Evolutionary conservation across 2,329 filamentous ascomycete species (phyloP).

Genomic region (Pezicula neosporulosa): DNA sequence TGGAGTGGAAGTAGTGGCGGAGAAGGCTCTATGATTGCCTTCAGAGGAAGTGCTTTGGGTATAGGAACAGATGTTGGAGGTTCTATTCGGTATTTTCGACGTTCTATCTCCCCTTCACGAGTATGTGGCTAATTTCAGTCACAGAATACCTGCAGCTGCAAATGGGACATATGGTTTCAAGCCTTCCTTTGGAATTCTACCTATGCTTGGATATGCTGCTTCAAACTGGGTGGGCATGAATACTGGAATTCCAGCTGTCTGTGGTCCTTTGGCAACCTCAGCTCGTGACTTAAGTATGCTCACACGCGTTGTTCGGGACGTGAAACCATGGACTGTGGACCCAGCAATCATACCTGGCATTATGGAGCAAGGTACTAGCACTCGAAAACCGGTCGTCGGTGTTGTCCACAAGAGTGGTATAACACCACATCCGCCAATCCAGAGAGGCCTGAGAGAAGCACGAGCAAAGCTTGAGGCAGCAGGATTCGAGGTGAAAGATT

Average conservation of each 20-base stretch:
- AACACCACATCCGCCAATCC: constrained; percentile 28
- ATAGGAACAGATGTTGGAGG: constrained; percentile 89
- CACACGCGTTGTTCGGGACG: constrained; percentile 67
- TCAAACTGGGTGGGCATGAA: constrained; percentile 43
- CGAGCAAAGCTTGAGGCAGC: constrained; percentile 21
- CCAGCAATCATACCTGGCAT: constrained; percentile 22
- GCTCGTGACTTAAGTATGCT: constrained; percentile 80
- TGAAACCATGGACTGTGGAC: constrained; percentile 68
- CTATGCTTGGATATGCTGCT: constrained; percentile 26
- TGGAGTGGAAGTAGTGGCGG: constrained; percentile 68
- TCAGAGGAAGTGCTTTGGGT: constrained; percentile 71
- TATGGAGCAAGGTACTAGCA: constrained; percentile 11
- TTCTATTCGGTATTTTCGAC: constrained; percentile 73
- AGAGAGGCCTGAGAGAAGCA: constrained; percentile 25
- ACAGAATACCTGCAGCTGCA: constrained; percentile 25
- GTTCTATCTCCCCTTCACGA: constrained; percentile 52
- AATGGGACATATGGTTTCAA: constrained; percentile 29
- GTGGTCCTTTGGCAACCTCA: constrained; percentile 84
- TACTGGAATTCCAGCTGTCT: constrained; percentile 81
- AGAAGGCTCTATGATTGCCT: constrained; percentile 75
- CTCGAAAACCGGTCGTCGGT: constrained; percentile 26
- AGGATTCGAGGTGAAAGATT: constrained; percentile 28
- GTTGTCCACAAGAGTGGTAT: constrained; percentile 26
- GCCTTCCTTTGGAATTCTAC: constrained; percentile 27
- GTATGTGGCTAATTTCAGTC: constrained; percentile 82